Evolutionary conservation across 257 asterid genomes (phyloP), one percentile per base, ranked within the genome.

Genomic region (Cordia subcordata): DNA sequence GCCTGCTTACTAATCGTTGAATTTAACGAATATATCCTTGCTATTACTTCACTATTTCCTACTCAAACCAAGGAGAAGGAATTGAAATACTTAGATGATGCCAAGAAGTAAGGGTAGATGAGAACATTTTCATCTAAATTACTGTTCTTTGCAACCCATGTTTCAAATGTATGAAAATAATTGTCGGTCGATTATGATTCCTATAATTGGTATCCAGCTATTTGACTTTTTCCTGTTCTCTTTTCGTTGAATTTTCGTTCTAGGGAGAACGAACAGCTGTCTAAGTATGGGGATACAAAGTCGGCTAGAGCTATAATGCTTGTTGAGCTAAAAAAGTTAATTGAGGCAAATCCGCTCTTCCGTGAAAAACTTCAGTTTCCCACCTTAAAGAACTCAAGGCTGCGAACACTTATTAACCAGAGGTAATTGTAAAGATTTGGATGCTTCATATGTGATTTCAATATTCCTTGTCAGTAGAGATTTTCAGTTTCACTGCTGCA

Each of bases 361-460:
- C n/a, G 57, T 1, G 57, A 53, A 16, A 53, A 53, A 53, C 57
- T 53, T 22, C 57, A 53, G 57, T 53, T 53, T 53, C 57, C 57
- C 11, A 53, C 13, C 16, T 53, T 53, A 27, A 53, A 23, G 16
- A 53, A 53, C n/a, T 53, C 57, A 15, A 53, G 57, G 11, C 57
- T 53, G 6, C 57, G 57, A 27, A 53, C 57, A 27, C 57, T 53
- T 20, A 53, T 53, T 20, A 53, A 53, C 39, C 57, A 53, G 57
- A 53, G 57, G 57, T 53, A 53, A 22, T 20, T 53, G 13, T 12
- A 11, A 53, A 19, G 13, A 52, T 52, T 27, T 52, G 37, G 15
- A 11, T 20, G 13, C 35, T 19, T 19, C 0, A 51, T 51, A 12
- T 8, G 55, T 8, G n/a, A 52, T 52, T 19, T 47, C 21, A 47